Evolutionary conservation across 2,329 filamentous ascomycete genomes (phyloP).

Genomic region (Chrysoporthe deuterocubensis): DNA sequence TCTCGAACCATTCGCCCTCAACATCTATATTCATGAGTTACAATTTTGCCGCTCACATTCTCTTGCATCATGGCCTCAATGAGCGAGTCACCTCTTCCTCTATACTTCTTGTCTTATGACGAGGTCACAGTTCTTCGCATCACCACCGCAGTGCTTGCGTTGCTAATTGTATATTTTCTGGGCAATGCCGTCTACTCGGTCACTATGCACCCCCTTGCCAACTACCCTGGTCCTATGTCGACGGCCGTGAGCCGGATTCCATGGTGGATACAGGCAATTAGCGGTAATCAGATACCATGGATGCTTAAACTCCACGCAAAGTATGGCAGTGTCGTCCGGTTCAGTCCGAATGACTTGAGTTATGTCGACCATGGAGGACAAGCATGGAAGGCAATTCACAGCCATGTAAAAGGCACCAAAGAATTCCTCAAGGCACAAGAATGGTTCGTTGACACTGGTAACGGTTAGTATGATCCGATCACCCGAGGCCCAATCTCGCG

Average conservation of each 20-base stretch:
- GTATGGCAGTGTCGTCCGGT: background rate
- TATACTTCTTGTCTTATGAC: background rate
- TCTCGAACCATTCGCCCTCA: too few species aligned
- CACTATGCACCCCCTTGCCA: background rate
- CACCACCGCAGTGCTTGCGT: too few species aligned
- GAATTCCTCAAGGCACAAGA: slow-evolving; percentile 2
- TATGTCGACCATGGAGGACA: background rate
- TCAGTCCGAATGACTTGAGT: slow-evolving; percentile 1
- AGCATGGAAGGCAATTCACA: background rate
- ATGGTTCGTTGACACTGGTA: background rate
- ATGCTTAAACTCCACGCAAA: background rate
- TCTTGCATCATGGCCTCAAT: too few species aligned
- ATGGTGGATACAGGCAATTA: background rate
- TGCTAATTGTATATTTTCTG: background rate
- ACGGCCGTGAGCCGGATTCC: background rate
- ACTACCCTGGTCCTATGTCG: background rate
- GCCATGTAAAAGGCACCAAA: background rate
- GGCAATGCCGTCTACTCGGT: background rate
- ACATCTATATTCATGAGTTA: too few species aligned
- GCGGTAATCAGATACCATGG: background rate
- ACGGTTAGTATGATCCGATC: background rate
- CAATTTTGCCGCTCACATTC: too few species aligned
- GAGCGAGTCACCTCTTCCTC: too few species aligned
- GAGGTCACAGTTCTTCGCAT: background rate
- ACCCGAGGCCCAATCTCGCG: background rate